These are phyloP conservation scores for Mycosphaerella sp. DNA, from an alignment of 2,329 filamentous ascomycete species.

Conservation along the genomic window DNA sequence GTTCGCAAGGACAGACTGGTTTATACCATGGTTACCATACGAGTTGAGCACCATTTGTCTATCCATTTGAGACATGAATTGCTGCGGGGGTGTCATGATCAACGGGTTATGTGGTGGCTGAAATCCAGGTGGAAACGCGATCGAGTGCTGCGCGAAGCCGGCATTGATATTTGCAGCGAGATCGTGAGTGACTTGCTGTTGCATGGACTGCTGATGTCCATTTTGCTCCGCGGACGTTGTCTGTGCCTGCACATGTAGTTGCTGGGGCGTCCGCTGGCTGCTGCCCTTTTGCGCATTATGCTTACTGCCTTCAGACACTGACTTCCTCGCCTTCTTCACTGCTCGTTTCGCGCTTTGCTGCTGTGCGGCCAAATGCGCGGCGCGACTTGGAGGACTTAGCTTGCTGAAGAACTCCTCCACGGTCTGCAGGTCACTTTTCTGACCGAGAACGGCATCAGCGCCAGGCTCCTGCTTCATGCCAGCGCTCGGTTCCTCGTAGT, in stretches of 20 bases:
- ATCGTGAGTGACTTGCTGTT: conserved; percentile 23
- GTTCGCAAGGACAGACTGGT: conserved; percentile 15
- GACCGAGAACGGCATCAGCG: conserved; percentile 81
- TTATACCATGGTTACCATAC: conserved; percentile 44
- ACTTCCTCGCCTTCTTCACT: conserved; percentile 29
- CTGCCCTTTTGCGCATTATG: conserved; percentile 9
- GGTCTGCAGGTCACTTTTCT: conserved; percentile 84
- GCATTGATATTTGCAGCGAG: conserved; percentile 18
- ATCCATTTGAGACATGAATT: conserved; percentile 63
- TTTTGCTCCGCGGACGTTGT: background rate
- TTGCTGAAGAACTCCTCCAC: conserved; percentile 91
- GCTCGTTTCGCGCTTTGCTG: conserved; percentile 32
- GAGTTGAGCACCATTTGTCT: conserved; percentile 70
- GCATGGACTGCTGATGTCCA: conserved; percentile 1
- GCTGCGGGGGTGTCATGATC: conserved; percentile 29
- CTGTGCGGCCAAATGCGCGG: conserved; percentile 28
- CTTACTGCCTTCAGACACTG: conserved; percentile 26
- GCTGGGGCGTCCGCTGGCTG: conserved; percentile 22
- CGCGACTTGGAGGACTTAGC: conserved; percentile 55
- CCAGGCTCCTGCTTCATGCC: conserved; percentile 67
- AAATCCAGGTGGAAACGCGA: conserved; percentile 36
- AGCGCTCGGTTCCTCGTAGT: conserved; percentile 67
- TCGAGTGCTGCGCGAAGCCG: conserved; percentile 42
- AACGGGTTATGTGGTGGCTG: conserved; percentile 29
- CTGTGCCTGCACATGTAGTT: conserved; percentile 24